A percentile compares a stretch with the other conserved stretches of the same genome.
These are phyloP conservation scores for Lasiodiplodia gonubiensis DNA, from an alignment of 2,329 filamentous ascomycete species.

Conservation along the genomic window DNA sequence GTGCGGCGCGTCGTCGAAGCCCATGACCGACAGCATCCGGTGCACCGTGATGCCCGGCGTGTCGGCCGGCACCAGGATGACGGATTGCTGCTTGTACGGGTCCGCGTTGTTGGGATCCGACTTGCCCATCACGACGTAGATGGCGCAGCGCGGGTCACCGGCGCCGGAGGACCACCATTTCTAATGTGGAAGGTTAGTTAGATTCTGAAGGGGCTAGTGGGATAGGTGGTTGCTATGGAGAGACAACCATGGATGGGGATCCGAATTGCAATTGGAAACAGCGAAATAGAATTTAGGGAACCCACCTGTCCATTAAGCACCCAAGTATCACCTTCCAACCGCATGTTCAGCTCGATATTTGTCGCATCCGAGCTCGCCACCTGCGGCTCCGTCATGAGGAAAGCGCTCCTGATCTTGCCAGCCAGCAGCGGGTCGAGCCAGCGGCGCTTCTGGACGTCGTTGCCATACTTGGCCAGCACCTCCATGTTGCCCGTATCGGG, in stretches of 20 bases:
- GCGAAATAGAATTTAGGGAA: neutral
- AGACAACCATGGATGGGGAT: constrained; percentile 37
- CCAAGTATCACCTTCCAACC: constrained; percentile 82
- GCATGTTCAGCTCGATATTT: constrained; percentile 87
- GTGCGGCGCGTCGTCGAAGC: constrained; percentile 97
- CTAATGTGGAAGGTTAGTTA: constrained; percentile 57
- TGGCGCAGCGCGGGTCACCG: constrained; percentile 86
- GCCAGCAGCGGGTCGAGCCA: constrained; percentile 84
- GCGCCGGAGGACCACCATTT: constrained; percentile 99
- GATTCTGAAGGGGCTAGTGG: neutral
- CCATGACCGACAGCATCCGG: constrained; percentile 92
- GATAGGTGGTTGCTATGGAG: constrained; percentile 23
- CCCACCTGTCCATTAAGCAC: constrained; percentile 84
- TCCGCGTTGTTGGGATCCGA: constrained; percentile 76
- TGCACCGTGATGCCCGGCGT: constrained; percentile 89
- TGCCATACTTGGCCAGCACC: constrained; percentile 89
- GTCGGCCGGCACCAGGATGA: constrained; percentile 82
- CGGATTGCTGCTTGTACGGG: constrained; percentile 88
- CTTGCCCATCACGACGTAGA: constrained; percentile 98
- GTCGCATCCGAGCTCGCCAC: constrained; percentile 89
- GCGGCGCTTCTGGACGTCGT: constrained; percentile 78
- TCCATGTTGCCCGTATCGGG: constrained; percentile 97
- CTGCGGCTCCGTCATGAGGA: constrained; percentile 92
- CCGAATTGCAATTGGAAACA: no score
- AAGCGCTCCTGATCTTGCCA: constrained; percentile 85